Evolutionary conservation across 805 yeast species (phyloP).

Genomic region (Ogataea siamensis): DNA sequence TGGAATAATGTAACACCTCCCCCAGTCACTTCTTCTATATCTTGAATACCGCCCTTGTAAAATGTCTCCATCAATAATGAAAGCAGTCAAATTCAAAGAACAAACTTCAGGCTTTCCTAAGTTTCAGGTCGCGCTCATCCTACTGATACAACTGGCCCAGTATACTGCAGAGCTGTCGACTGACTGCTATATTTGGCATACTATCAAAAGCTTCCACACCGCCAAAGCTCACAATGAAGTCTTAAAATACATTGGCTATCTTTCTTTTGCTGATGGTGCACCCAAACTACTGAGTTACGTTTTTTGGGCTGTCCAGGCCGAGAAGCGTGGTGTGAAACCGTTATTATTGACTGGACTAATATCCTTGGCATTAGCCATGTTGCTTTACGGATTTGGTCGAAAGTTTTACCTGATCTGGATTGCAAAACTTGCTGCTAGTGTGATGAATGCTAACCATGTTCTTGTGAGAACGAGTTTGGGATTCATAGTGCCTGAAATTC

Average conservation of each 20-base stretch:
- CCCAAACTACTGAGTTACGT: neutral
- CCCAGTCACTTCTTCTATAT: no score
- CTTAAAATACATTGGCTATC: neutral
- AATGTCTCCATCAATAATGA: neutral
- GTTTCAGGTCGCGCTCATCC: neutral
- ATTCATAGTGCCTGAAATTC: neutral
- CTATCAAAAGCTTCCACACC: slow-evolving; percentile 3
- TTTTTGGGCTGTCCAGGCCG: slow-evolving; percentile 3
- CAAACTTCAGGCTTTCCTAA: neutral
- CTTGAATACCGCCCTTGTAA: no score
- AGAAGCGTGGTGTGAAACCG: slow-evolving; percentile 1
- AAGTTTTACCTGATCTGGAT: neutral
- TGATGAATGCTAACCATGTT: neutral
- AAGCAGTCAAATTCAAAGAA: neutral
- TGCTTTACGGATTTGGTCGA: slow-evolving; percentile 3
- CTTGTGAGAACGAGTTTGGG: neutral
- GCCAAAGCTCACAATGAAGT: slow-evolving; percentile 2
- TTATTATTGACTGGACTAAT: neutral
- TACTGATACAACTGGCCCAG: slow-evolving; percentile 1
- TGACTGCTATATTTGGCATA: slow-evolving; percentile 3
- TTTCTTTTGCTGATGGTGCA: slow-evolving; percentile 1
- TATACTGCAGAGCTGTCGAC: slow-evolving; percentile 1
- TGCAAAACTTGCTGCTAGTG: slow-evolving; percentile 1
- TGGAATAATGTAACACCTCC: no score
- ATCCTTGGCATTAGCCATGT: neutral